These are phyloP conservation scores for Furcasterigmium furcatum DNA, from an alignment of 2,329 filamentous ascomycete genomes.

Conservation along the genomic window DNA sequence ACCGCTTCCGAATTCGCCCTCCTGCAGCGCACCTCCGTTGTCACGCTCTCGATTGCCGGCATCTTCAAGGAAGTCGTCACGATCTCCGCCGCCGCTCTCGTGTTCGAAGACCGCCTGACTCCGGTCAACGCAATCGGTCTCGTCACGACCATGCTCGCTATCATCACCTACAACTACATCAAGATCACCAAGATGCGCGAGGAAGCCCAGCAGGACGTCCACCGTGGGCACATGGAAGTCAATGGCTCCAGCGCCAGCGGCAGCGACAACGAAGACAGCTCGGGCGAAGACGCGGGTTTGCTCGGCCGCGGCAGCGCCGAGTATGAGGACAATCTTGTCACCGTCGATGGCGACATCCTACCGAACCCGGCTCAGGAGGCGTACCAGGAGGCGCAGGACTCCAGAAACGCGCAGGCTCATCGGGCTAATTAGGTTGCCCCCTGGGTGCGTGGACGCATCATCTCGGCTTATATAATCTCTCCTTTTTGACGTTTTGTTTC, in stretches of 20 bases:
- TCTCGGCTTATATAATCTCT: conserved; percentile 8
- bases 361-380: conserved; percentile 23
- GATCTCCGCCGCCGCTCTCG: conserved; percentile 80
- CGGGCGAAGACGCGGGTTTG: conserved; percentile 43
- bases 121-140: conserved; percentile 84
- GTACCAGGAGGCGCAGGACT: conserved; percentile 13
- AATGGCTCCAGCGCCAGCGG: conserved; percentile 35
- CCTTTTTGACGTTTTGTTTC: conserved; percentile 7
- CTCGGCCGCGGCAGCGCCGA: conserved; percentile 34
- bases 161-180: conserved; percentile 88
- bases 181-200: conserved; percentile 87
- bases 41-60: conserved; percentile 92
- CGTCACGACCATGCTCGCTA: conserved; percentile 83
- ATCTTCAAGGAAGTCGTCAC: conserved; percentile 99
- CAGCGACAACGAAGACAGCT: conserved; percentile 36
- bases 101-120: conserved; percentile 87
- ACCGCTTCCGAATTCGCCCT: conserved; percentile 94
- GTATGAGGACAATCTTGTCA: conserved; percentile 30
- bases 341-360: conserved; percentile 36
- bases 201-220: conserved; percentile 60
- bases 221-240: conserved; percentile 32
- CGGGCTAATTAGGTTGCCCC: conserved; percentile 10
- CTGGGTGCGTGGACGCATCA: not conserved
- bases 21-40: conserved; percentile 90
- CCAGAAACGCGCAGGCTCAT: conserved; percentile 10